Evolutionary conservation across 1,284 basidiomycete species (phyloP), one percentile per base, ranked within the genome.

Genomic region (Veloboletus limbatus): DNA sequence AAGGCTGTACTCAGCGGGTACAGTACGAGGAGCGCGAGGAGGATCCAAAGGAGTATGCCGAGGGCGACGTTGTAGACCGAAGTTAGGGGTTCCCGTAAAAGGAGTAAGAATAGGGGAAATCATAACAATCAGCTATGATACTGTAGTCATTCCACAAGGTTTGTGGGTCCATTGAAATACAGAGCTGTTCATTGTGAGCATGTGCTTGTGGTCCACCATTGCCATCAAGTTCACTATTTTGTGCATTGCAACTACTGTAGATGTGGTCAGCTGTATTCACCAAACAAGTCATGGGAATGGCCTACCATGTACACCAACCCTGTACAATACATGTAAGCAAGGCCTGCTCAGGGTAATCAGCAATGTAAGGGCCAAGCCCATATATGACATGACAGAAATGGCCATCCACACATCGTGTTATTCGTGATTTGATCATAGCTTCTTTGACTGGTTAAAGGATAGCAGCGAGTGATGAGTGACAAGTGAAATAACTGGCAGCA

Each of bases 301-400:
- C 30, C 0, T 33, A 42, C 40, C 17, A 3, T 20, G 31, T 4
- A 22, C 32, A 42, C 40, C 32, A 42, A 9, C 40, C 40, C 14
- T 42, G 40, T 6, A 42, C 31, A 20, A 42, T 42, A 26, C 31
- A 42, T 14, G 32, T 32, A 18, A 42, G 40, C 16, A 34, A 9
- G 2, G 40, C 40, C 8, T 42, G 24, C 22, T 42, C 24, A 1
- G 32, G 40, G 24, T 42, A 42, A n/a, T 42, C 24, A 20, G 40
- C 24, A 3, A 42, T 42, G 18, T 42, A 42, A 6, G 40, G 32
- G 10, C 40, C 40, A 13, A 42, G 24, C 0, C 40, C 40, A 42
- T 42, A 42, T 25, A 42, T 42, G 6, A 42, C 22, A 14, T 18
- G 8, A 2, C 13, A n/a, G 14, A 26, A 42, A 5, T 42, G 40